Evolutionary conservation across 345 rosid species (phyloP).

Genomic region (Ceriops decandra): DNA sequence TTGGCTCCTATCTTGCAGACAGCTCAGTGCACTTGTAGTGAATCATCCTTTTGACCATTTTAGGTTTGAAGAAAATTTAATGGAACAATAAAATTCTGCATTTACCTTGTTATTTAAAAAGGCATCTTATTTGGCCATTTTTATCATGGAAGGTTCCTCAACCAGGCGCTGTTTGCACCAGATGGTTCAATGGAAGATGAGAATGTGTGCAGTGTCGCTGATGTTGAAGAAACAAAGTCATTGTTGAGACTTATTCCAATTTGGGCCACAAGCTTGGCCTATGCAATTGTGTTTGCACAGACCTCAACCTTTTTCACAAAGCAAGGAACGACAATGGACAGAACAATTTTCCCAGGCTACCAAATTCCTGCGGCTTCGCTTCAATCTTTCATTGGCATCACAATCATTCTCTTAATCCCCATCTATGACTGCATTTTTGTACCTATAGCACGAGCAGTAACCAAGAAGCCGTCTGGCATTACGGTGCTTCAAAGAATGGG

Average conservation of each 20-base stretch:
- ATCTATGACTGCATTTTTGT: constrained; percentile 1
- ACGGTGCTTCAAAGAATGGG: constrained; percentile 8
- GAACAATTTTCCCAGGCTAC: constrained; percentile 1
- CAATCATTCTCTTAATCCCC: not conserved
- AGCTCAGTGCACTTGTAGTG: no score
- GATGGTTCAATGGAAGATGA: not conserved
- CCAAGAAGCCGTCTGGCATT: not conserved
- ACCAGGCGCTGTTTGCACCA: not conserved
- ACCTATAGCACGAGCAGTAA: not conserved
- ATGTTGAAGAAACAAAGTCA: not conserved
- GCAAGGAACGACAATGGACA: not conserved
- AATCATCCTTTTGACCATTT: no score
- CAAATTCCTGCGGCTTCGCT: not conserved
- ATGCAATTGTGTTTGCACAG: not conserved
- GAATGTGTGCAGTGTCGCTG: not conserved
- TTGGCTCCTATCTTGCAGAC: no score
- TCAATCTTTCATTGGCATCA: not conserved
- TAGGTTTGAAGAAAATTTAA: no score
- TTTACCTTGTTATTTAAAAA: not conserved
- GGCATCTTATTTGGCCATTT: no score
- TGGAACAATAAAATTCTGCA: not conserved
- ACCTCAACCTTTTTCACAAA: not conserved
- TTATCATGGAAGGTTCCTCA: not conserved
- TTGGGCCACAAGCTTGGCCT: not conserved
- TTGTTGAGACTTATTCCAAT: not conserved